Conservation (phyloP, 192 early-diverging fungal genomes). For the Entomortierella parvispora region DNA sequence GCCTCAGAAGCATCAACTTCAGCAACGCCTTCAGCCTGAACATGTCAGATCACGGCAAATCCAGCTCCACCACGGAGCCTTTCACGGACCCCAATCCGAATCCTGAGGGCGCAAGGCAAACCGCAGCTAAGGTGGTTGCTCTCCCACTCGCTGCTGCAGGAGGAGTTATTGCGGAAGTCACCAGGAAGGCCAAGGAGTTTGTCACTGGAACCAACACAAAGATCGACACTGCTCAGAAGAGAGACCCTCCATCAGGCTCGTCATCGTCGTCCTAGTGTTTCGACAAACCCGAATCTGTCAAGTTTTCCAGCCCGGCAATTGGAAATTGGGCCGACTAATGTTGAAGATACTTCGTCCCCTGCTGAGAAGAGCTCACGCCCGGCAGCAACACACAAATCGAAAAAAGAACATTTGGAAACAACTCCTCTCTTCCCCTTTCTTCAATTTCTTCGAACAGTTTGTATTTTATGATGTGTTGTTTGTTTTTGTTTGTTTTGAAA, state of each 20-base stretch:
- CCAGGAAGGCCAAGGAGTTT: slow-evolving; percentile 32
- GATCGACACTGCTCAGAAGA: slow-evolving; percentile 31
- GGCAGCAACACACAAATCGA: no score
- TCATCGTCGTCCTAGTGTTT: neutral
- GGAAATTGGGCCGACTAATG: no score
- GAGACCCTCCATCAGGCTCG: slow-evolving; percentile 1
- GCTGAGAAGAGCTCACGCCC: no score
- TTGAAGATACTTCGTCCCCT: no score
- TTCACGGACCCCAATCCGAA: slow-evolving; percentile 48
- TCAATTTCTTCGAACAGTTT: no score
- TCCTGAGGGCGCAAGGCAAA: slow-evolving; percentile 23
- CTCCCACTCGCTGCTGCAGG: slow-evolving; percentile 37
- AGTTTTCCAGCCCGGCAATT: no score
- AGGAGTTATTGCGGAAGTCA: slow-evolving; percentile 28
- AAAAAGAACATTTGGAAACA: no score
- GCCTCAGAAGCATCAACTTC: neutral
- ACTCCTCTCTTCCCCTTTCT: no score
- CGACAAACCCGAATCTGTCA: neutral
- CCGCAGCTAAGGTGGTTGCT: slow-evolving; percentile 28
- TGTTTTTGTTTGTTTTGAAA: slow-evolving; percentile 14
- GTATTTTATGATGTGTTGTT: no score
- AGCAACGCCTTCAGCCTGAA: neutral
- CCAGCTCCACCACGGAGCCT: slow-evolving; percentile 32
- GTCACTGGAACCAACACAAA: slow-evolving; percentile 31
- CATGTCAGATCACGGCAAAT: slow-evolving; percentile 6